Evolutionary conservation across 176 grass and related monocot genomes (phyloP), one percentile per base, ranked within the genome.

Genomic region (Oropetium thomaeum): DNA sequence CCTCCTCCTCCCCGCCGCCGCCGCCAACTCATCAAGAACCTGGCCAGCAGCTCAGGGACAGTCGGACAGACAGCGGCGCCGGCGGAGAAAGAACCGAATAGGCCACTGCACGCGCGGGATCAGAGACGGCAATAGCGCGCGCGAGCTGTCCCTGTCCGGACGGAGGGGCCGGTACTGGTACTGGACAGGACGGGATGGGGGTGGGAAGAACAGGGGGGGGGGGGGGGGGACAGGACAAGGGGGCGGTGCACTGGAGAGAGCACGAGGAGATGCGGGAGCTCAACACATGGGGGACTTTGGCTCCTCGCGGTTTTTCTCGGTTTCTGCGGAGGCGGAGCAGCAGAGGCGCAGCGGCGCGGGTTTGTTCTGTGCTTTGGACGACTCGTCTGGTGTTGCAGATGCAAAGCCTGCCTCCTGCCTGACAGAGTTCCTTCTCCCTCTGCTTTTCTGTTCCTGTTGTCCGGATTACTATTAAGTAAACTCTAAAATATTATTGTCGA

Each of bases 241-340:
- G 73, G 60, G 23, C 52, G 52, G 67, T 82, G 85, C 68, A 69
- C 80, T 43, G 75, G 54, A 79, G 53, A 79, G 80, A 79, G 85
- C 85, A 83, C 85, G 80, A 74, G 73, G 73, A 34, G 74, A n/a
- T 59, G n/a, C n/a, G 20, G 32, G 5, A 75, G 82, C 60, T 45
- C 31, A 17, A 77, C 75, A 74, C 85, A 83, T 54, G 62, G 71
- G 72, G 7, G 45, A 3, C 49, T 52, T 52, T 22, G 49, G 49
- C 47, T n/a, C 32, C 16, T 28, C 41, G 67, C 40, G 38, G 33
- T 10, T 62, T 45, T 16, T 69, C 12, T 58, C 42, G 5, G 42
- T 37, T 15, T 80, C 26, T 29, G 9, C 16, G 26, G 16, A 30
- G 73, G 39, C 62, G 70, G 60, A 65, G 44, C 35, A 7, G 59